Percentiles rank a stretch among this genome's conserved stretches.
Conservation (phyloP, 2,329 filamentous ascomycete species). For the Phyllosticta citriasiana region DNA sequence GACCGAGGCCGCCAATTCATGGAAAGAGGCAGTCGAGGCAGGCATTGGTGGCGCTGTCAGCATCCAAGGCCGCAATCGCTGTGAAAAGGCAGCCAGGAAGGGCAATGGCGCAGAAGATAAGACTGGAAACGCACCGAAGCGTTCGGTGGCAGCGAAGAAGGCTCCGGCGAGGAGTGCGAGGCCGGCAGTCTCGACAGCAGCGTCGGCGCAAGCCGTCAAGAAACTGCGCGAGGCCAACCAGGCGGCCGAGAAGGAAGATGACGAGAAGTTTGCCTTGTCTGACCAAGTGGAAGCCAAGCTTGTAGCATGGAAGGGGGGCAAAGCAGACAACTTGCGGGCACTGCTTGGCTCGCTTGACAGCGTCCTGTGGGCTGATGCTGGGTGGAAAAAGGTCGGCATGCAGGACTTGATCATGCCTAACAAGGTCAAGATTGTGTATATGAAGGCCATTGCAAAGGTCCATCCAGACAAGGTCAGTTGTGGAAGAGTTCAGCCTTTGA, state of each 20-base stretch:
- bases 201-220: slow-evolving; percentile 60
- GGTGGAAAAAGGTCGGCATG: slow-evolving; percentile 95
- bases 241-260: slow-evolving; percentile 75
- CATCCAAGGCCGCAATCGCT: slow-evolving; percentile 76
- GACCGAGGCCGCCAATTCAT: slow-evolving; percentile 69
- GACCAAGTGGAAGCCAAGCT: slow-evolving; percentile 79
- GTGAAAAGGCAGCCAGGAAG: slow-evolving; percentile 56
- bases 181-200: slow-evolving; percentile 30
- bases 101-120: slow-evolving; percentile 25
- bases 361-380: slow-evolving; percentile 83
- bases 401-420: slow-evolving; percentile 85
- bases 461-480: slow-evolving; percentile 90
- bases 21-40: slow-evolving; percentile 73
- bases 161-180: slow-evolving; percentile 24
- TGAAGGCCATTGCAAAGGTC: slow-evolving; percentile 98
- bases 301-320: slow-evolving; percentile 75
- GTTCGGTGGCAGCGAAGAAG: slow-evolving; percentile 22
- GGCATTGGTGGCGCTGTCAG: slow-evolving; percentile 79
- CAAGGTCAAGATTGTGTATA: slow-evolving; percentile 95
- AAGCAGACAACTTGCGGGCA: slow-evolving; percentile 84
- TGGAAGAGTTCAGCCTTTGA: background rate
- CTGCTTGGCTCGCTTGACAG: slow-evolving; percentile 76
- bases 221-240: slow-evolving; percentile 74
- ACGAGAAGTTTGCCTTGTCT: slow-evolving; percentile 82
- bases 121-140: slow-evolving; percentile 18